Base-by-base conservation (phyloP, 192 early-diverging fungal genomes). In the Backusella macrospora region DNA sequence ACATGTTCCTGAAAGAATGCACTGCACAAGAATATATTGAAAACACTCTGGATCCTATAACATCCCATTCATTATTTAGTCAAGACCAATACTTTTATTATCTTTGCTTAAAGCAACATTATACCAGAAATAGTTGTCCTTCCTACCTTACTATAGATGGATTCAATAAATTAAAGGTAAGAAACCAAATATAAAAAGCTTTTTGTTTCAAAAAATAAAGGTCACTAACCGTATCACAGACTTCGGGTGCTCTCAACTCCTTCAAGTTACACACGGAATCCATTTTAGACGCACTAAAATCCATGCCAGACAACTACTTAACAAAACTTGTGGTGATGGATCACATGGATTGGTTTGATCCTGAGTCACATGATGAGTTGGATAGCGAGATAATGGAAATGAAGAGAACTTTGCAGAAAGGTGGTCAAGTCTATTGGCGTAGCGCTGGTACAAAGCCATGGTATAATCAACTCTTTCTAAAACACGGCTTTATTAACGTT, bases 21-120 rank as follows among this genome's bases (percentile, higher is more conserved):
- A 90, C 86, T 3, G 90, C 92, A 42, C 88, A 89, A 43, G 84
- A 92, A 71, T 94, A 95, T 78, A 84, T 91, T 62, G 89, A 91
- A 46, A 90, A 94, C 81, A 96, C 94, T 0, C 78, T 96, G 21
- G 94, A 96, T 69, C 92, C 93, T 16, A 88, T 95, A 46, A 80
- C 91, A 70, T 71, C 74, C 1, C 78, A 81, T 26, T 88, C 91
- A 0, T 81, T 84, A 40, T 88, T 95, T 73, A 81, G 81, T 39
- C 73, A 83, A 55, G 90, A 92, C 73, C 94, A 96, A 85, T 95
- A 95, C 83, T 96, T 96, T 80, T 96, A 93, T 81, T 90, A 92
- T 82, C 76, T 93, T 69, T 83, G 88, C 13, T 77, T 96, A 49
- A 89, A 88, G 80, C 88, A 87, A 71, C 84, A 87, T 59, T 94